A percentile compares a stretch with the other conserved stretches of the same genome.
Evolutionary conservation across 257 asterid species (phyloP).

Genomic region (Lycium ferocissimum): DNA sequence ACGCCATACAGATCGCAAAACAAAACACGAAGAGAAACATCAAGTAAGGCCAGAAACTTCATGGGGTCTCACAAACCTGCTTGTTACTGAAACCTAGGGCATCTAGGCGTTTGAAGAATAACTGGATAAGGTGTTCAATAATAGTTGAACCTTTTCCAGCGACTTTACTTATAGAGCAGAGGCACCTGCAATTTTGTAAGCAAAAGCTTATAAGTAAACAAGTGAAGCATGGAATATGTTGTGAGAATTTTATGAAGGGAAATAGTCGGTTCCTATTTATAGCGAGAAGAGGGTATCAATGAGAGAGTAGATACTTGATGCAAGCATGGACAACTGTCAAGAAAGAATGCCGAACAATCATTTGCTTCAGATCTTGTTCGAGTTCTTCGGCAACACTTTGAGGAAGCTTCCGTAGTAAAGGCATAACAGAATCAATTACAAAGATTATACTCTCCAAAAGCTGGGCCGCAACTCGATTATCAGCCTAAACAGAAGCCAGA

Average conservation of each 20-base stretch:
- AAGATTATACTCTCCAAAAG: constrained; percentile 94
- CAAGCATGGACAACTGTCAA: constrained; percentile 97
- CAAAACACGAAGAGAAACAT: not conserved
- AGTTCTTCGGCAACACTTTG: constrained; percentile 79
- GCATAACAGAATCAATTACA: constrained; percentile 88
- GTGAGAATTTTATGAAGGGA: constrained; percentile 19
- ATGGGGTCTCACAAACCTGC: constrained; percentile 62
- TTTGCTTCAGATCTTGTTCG: constrained; percentile 95
- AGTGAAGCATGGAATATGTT: constrained; percentile 2
- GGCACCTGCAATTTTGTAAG: constrained; percentile 72
- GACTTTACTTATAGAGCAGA: constrained; percentile 88
- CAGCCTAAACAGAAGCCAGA: constrained; percentile 64
- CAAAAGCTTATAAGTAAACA: constrained; percentile 30
- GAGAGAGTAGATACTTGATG: constrained; percentile 67
- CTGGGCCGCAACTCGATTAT: constrained; percentile 83
- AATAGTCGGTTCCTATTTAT: constrained; percentile 20
- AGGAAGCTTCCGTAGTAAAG: constrained; percentile 89
- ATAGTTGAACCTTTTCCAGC: constrained; percentile 80
- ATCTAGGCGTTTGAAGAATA: constrained; percentile 82
- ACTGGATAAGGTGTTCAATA: constrained; percentile 80
- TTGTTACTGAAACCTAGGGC: constrained; percentile 79
- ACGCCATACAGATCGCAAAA: not conserved
- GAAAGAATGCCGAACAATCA: constrained; percentile 98
- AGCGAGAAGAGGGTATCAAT: constrained; percentile 22
- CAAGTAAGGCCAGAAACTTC: not conserved